Evolutionary conservation across 192 early-diverging fungal species (phyloP).

Genomic region (Coemansia erecta): DNA sequence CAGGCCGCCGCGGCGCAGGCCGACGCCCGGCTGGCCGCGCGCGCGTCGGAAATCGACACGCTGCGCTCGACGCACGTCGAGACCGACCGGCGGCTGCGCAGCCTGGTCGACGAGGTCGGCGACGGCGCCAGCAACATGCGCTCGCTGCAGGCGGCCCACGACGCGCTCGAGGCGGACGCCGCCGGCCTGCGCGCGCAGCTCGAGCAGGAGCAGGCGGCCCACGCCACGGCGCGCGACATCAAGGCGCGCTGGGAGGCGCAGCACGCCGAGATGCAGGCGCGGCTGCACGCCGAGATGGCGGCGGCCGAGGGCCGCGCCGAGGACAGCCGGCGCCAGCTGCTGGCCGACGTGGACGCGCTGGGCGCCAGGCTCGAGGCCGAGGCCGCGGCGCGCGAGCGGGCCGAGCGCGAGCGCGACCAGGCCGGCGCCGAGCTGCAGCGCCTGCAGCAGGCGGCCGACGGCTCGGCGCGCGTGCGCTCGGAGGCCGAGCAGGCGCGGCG

Average conservation of each 20-base stretch:
- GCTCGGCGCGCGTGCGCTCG: conserved; percentile 61
- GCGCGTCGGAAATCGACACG: conserved; percentile 15
- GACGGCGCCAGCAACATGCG: conserved; percentile 72
- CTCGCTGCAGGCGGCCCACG: conserved; percentile 67
- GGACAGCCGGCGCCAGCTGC: conserved; percentile 65
- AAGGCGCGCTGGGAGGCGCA: conserved; percentile 67
- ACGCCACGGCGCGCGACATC: conserved; percentile 63
- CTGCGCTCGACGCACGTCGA: conserved; percentile 28
- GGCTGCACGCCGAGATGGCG: conserved; percentile 59
- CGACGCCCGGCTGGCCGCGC: conserved; percentile 8
- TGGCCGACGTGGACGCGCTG: conserved; percentile 56
- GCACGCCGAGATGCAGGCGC: conserved; percentile 65
- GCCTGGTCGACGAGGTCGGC: conserved; percentile 60
- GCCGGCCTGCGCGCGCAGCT: conserved; percentile 62
- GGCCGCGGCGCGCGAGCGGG: conserved; percentile 56
- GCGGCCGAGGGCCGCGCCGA: conserved; percentile 75
- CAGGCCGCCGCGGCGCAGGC: conserved; percentile 13
- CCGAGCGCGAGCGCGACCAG: conserved; percentile 59
- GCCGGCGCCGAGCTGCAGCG: conserved; percentile 66
- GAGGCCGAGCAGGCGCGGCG: conserved; percentile 67
- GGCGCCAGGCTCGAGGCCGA: conserved; percentile 61
- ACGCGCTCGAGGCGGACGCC: conserved; percentile 59
- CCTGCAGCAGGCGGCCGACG: conserved; percentile 55
- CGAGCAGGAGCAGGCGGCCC: conserved; percentile 62
- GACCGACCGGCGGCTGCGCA: conserved; percentile 54